Percentiles rank a stretch among this genome's conserved stretches.
phyloP scores from a whole-genome alignment of 2,329 filamentous ascomycete genomes.

The Sclerotinia nivalis region DNA sequence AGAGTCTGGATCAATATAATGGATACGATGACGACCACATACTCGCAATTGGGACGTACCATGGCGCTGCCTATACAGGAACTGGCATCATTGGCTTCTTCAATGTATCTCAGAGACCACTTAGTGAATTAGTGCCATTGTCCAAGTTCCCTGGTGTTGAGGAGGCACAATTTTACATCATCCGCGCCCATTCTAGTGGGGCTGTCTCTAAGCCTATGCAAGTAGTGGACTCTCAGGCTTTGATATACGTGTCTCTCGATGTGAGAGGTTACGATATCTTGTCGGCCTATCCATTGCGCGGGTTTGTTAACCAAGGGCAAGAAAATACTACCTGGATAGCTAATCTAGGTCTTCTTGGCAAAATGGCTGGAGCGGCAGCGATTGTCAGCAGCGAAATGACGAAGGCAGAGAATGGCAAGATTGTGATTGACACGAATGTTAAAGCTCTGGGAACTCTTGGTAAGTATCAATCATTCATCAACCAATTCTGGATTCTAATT shows the following conservation, averaged over 20 bases:
- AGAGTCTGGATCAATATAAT: constrained; percentile 71
- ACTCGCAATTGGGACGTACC: constrained; percentile 77
- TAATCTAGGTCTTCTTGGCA: constrained; percentile 75
- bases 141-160: constrained; percentile 72
- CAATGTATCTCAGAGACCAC: constrained; percentile 66
- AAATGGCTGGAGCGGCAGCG: constrained; percentile 87
- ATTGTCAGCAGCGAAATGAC: constrained; percentile 64
- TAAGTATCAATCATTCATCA: constrained; percentile 42
- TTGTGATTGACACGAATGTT: constrained; percentile 66
- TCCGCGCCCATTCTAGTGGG: constrained; percentile 71
- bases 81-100: constrained; percentile 81
- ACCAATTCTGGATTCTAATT: constrained; percentile 24
- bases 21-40: constrained; percentile 72
- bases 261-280: constrained; percentile 77
- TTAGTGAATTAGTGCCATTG: constrained; percentile 71
- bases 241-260: constrained; percentile 64
- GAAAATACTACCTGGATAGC: constrained; percentile 56
- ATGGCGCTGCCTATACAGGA: constrained; percentile 66
- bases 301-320: constrained; percentile 49
- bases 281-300: constrained; percentile 66
- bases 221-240: constrained; percentile 46
- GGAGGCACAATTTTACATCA: constrained; percentile 60
- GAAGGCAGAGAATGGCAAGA: constrained; percentile 57
- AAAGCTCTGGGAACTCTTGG: constrained; percentile 79
- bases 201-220: constrained; percentile 56